Evolutionary conservation across 2,329 filamentous ascomycete genomes (phyloP).

Genomic region (Claviceps sp.): DNA sequence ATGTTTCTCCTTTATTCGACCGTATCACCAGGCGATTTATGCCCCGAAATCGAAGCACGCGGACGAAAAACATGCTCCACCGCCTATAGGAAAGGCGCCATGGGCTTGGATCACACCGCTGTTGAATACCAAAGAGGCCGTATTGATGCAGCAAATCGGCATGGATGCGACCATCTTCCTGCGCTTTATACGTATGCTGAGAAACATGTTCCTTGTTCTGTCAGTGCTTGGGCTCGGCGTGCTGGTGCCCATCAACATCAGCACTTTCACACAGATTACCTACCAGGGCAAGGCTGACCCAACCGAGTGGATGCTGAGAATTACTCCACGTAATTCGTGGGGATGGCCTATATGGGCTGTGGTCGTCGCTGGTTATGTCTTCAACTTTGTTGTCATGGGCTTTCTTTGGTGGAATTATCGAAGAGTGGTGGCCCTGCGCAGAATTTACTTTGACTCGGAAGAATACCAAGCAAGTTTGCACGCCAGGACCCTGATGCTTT

Average conservation of each 20-base stretch:
- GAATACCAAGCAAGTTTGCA: slow-evolving; percentile 86
- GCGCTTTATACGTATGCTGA: slow-evolving; percentile 78
- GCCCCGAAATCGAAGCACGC: slow-evolving; percentile 88
- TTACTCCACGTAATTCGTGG: slow-evolving; percentile 46
- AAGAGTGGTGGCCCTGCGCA: slow-evolving; percentile 55
- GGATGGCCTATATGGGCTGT: slow-evolving; percentile 43
- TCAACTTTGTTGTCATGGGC: slow-evolving; percentile 60
- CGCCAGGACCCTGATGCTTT: slow-evolving; percentile 60
- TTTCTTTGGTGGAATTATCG: slow-evolving; percentile 90
- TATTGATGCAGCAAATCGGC: slow-evolving; percentile 69
- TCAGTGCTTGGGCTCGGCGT: slow-evolving; percentile 61
- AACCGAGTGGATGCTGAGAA: slow-evolving; percentile 37
- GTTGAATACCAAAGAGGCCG: slow-evolving; percentile 61
- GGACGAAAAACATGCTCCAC: slow-evolving; percentile 79
- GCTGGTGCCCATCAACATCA: slow-evolving; percentile 68
- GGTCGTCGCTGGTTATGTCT: slow-evolving; percentile 46
- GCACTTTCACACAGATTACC: slow-evolving; percentile 19
- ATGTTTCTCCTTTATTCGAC: slow-evolving; percentile 77
- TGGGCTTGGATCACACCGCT: slow-evolving; percentile 80
- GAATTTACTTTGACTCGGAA: slow-evolving; percentile 68
- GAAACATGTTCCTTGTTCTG: slow-evolving; percentile 72
- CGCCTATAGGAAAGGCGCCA: slow-evolving; percentile 71
- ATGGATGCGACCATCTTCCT: slow-evolving; percentile 87
- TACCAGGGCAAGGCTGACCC: slow-evolving; percentile 8
- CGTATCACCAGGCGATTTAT: slow-evolving; percentile 85